Evolutionary conservation across 2,329 filamentous ascomycete genomes (phyloP).

Genomic region (Fusarium nurragi): DNA sequence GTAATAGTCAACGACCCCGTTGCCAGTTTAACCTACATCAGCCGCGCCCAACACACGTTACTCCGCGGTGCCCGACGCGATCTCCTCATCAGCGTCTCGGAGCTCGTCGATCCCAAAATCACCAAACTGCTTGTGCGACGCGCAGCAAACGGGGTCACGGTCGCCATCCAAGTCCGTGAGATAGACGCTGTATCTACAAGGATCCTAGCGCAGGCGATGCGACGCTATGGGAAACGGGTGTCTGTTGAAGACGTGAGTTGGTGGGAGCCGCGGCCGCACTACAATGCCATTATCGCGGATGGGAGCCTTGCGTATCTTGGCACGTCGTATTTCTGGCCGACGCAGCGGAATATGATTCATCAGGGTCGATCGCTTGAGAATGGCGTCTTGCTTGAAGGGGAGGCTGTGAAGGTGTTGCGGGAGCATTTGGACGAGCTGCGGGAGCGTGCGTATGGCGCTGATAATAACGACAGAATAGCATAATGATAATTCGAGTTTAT

Average conservation of each 20-base stretch:
- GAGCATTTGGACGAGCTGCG: not conserved
- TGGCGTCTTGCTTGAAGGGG: conserved; percentile 5
- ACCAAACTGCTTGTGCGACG: not conserved
- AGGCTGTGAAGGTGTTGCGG: not conserved
- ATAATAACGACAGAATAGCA: not conserved
- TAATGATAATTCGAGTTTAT: no score
- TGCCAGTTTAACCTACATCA: conserved; percentile 5
- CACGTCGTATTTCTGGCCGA: not conserved
- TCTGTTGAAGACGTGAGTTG: conserved; percentile 1
- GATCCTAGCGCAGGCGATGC: not conserved
- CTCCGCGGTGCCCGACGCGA: conserved; percentile 1
- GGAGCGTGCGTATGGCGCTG: not conserved
- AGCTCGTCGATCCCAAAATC: conserved; percentile 1
- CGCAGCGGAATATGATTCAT: conserved; percentile 13
- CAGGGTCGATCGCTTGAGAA: conserved; percentile 12
- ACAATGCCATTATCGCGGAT: conserved; percentile 1
- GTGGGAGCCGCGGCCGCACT: conserved; percentile 8
- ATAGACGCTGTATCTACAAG: not conserved
- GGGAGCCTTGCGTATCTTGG: conserved; percentile 2
- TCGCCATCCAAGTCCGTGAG: not conserved
- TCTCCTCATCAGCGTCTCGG: not conserved
- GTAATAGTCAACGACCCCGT: conserved; percentile 3
- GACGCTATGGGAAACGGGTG: not conserved
- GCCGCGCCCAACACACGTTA: conserved; percentile 1
- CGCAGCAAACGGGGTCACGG: not conserved